Conservation (phyloP, 139 green algal genomes). For the Picochlorum costavermella region DNA sequence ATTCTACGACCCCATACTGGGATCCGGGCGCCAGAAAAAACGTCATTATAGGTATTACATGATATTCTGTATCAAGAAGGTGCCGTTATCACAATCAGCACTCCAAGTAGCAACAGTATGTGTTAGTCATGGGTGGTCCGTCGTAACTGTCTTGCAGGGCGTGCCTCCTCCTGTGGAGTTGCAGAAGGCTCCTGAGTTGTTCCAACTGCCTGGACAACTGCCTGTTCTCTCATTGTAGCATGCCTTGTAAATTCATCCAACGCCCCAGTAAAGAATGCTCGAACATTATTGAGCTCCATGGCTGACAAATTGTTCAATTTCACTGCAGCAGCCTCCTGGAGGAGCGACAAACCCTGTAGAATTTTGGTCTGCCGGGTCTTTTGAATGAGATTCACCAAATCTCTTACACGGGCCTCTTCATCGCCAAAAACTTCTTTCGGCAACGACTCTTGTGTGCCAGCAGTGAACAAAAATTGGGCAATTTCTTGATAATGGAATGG, state of each 20-base stretch:
- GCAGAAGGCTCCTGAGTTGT: background rate
- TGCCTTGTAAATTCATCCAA: slow-evolving; percentile 6
- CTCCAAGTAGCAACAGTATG: too few species aligned
- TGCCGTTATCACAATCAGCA: too few species aligned
- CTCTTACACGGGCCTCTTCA: slow-evolving; percentile 17
- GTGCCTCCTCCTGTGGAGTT: background rate
- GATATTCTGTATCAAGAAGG: too few species aligned
- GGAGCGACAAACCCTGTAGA: slow-evolving; percentile 52
- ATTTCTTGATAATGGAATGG: slow-evolving; percentile 70
- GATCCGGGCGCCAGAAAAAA: too few species aligned
- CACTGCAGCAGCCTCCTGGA: slow-evolving; percentile 61
- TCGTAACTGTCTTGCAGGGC: background rate
- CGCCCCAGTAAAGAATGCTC: slow-evolving; percentile 9
- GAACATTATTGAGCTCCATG: slow-evolving; percentile 70
- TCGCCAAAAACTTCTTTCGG: slow-evolving; percentile 31
- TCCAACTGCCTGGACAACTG: background rate
- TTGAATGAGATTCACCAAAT: slow-evolving; percentile 59
- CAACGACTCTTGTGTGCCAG: slow-evolving; percentile 19
- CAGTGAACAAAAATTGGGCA: slow-evolving; percentile 31
- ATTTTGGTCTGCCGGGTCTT: slow-evolving; percentile 75
- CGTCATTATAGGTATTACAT: too few species aligned
- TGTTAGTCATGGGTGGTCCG: background rate
- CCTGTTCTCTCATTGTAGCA: background rate
- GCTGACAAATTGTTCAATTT: slow-evolving; percentile 78
- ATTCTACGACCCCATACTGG: too few species aligned